Conservation (phyloP, 768 basidiomycete genomes). For the Candolleomyces aberdarensis region DNA sequence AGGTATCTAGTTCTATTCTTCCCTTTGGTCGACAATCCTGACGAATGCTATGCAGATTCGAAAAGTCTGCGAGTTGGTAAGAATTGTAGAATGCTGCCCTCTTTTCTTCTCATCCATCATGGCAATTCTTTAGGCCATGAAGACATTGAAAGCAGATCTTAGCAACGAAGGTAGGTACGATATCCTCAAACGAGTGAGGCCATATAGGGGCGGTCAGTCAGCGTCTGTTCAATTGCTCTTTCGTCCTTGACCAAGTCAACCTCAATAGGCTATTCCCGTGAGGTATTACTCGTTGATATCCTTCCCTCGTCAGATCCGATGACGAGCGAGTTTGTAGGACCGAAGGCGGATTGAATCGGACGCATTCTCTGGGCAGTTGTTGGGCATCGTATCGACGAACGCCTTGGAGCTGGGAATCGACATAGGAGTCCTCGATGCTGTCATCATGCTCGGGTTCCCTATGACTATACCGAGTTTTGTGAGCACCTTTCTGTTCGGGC, state of each 20-base stretch:
- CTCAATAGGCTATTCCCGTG: constrained; percentile 63
- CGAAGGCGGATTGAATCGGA: constrained; percentile 81
- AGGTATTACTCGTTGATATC: constrained; percentile 35
- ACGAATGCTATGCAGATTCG: constrained; percentile 50
- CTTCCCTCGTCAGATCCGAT: too few species aligned
- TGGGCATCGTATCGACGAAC: constrained; percentile 88
- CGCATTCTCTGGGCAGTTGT: constrained; percentile 78
- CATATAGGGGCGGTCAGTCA: constrained; percentile 75
- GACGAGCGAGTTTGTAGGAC: constrained; percentile 44
- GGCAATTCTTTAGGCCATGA: constrained; percentile 60
- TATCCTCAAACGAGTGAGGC: constrained; percentile 70
- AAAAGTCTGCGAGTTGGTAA: constrained; percentile 77
- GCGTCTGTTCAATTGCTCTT: neutral
- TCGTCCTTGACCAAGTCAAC: neutral
- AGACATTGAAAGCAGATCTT: constrained; percentile 65
- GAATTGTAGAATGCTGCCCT: constrained; percentile 12
- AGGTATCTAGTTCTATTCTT: constrained; percentile 39
- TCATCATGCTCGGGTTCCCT: constrained; percentile 88
- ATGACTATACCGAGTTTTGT: constrained; percentile 79
- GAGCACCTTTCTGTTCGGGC: constrained; percentile 17
- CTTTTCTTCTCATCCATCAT: neutral
- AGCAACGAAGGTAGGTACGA: constrained; percentile 74
- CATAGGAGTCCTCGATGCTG: constrained; percentile 84
- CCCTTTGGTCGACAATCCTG: neutral
- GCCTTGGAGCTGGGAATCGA: constrained; percentile 91